phyloP scores from a whole-genome alignment of 352 stramenopile species.

The Globisporangium paddicum region DNA sequence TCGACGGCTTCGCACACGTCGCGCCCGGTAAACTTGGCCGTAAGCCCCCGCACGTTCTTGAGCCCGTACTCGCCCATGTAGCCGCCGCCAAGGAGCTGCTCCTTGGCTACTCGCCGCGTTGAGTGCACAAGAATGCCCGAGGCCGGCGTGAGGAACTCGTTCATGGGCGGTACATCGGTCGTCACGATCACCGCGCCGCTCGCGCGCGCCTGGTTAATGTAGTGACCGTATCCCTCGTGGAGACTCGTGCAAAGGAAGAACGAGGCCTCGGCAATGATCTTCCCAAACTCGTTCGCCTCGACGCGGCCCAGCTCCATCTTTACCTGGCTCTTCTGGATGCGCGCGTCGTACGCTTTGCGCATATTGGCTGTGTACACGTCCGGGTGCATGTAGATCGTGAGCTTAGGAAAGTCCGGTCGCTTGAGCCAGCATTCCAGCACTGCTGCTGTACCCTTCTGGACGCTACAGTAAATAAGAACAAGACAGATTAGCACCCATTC shows the following conservation, averaged over 20 bases:
- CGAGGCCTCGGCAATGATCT: conserved; percentile 28
- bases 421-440: conserved; percentile 33
- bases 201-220: conserved; percentile 59
- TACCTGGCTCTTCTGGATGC: conserved; percentile 12
- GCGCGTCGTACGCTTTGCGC: not conserved
- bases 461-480: conserved; percentile 12
- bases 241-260: conserved; percentile 52
- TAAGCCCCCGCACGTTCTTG: conserved; percentile 37
- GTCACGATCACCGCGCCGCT: conserved; percentile 42
- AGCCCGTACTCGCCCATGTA: conserved; percentile 50
- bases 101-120: conserved; percentile 18
- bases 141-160: conserved; percentile 42
- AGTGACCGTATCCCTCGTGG: conserved; percentile 56
- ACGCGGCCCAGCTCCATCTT: conserved; percentile 7
- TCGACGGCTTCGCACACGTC: conserved; percentile 52
- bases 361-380: conserved; percentile 16
- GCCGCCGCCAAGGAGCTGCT: conserved; percentile 47
- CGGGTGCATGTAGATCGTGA: conserved; percentile 21
- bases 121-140: conserved; percentile 43
- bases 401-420: conserved; percentile 22
- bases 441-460: conserved; percentile 26
- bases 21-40: conserved; percentile 25
- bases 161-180: conserved; percentile 52
- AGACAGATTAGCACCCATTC: not conserved
- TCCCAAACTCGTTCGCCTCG: conserved; percentile 25